Conservation (phyloP, 371 early-diverging fungal species). For the Synchytrium microbalum region DNA sequence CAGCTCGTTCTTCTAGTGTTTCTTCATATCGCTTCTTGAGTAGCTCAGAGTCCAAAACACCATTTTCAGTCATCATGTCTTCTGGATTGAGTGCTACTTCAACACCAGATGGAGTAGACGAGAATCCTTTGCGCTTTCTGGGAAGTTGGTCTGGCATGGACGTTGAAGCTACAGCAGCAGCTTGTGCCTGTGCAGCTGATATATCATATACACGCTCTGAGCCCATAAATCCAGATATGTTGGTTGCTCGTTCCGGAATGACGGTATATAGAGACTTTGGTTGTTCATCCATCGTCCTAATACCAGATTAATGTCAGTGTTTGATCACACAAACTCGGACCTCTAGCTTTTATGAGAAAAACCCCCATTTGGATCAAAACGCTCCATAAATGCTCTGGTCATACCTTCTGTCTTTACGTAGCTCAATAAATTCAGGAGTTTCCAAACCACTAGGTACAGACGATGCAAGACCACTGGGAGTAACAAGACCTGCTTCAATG, state of each 20-base stretch:
- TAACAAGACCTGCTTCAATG: conserved; percentile 52
- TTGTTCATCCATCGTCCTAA: conserved; percentile 41
- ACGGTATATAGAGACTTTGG: conserved; percentile 79
- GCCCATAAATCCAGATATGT: conserved; percentile 87
- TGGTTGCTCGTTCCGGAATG: conserved; percentile 69
- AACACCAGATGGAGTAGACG: conserved; percentile 16
- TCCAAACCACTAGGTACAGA: conserved; percentile 78
- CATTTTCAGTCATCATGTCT: conserved; percentile 38
- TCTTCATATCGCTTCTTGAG: conserved; percentile 31
- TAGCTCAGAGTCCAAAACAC: conserved; percentile 28
- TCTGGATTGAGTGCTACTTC: conserved; percentile 43
- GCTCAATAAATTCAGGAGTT: conserved; percentile 86
- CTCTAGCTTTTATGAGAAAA: conserved; percentile 1
- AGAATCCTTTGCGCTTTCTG: conserved; percentile 22
- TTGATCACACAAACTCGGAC: not conserved
- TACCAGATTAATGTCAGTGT: not conserved
- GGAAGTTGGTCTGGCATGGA: conserved; percentile 7
- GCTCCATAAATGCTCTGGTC: conserved; percentile 2
- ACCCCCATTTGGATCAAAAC: not conserved
- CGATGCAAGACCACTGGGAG: conserved; percentile 75
- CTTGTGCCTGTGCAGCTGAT: conserved; percentile 28
- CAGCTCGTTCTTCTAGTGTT: conserved; percentile 15
- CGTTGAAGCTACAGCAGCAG: not conserved
- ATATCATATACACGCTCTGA: conserved; percentile 87
- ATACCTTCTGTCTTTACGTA: conserved; percentile 61